These are phyloP conservation scores for Phoenix roebelenii DNA, from an alignment of 176 grass and related monocot species.

Conservation along the genomic window DNA sequence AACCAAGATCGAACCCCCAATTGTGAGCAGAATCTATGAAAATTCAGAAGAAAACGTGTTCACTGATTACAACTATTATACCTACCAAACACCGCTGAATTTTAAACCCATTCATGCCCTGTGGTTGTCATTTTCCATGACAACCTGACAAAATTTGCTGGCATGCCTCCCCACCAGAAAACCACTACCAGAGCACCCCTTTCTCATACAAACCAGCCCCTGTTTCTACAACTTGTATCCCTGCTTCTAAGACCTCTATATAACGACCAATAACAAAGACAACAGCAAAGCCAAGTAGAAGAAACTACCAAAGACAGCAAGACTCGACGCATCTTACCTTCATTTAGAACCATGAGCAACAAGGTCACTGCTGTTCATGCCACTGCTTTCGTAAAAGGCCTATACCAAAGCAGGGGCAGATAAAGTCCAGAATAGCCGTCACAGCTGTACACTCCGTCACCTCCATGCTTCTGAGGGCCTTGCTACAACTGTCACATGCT, in stretches of 20 bases:
- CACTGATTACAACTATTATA: too few relatives aligned
- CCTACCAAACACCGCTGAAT: too few relatives aligned
- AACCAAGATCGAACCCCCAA: too few relatives aligned
- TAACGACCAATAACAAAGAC: constrained; percentile 14
- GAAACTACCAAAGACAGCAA: not conserved
- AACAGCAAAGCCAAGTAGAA: constrained; percentile 13
- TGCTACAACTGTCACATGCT: constrained; percentile 18
- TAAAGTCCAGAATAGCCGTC: constrained; percentile 41
- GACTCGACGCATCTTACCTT: too few relatives aligned
- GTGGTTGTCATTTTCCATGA: too few relatives aligned
- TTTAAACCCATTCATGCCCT: too few relatives aligned
- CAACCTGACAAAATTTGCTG: constrained; percentile 13
- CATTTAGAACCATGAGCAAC: constrained; percentile 30
- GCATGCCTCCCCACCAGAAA: constrained; percentile 28
- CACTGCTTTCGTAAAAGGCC: constrained; percentile 16
- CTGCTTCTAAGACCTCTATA: constrained; percentile 23
- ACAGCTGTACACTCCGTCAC: constrained; percentile 24
- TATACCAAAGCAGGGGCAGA: constrained; percentile 28
- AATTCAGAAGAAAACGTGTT: too few relatives aligned
- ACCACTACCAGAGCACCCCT: not conserved
- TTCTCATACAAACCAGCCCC: too few relatives aligned
- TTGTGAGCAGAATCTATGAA: too few relatives aligned
- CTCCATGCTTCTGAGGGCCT: constrained; percentile 27
- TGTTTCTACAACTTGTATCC: too few relatives aligned
- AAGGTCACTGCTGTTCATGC: constrained; percentile 6